A percentile compares a stretch with the other conserved stretches of the same genome.
These are phyloP conservation scores for Adansonia madagascariensis DNA, from an alignment of 441 rosid genomes.

Conservation along the genomic window DNA sequence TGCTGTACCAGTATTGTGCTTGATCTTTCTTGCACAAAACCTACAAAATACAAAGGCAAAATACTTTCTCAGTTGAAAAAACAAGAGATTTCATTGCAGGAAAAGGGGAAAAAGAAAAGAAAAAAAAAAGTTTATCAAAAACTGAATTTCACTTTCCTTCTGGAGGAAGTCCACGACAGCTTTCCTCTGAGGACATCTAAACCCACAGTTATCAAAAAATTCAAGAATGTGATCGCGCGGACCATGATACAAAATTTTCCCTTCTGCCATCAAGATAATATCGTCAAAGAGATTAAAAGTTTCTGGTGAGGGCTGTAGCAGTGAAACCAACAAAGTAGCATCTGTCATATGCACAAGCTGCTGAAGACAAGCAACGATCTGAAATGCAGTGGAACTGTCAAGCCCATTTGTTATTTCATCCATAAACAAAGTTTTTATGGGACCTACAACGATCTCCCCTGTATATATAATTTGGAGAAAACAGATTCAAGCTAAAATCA, in stretches of 20 bases:
- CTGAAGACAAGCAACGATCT: slow-evolving; percentile 64
- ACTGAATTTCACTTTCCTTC: slow-evolving; percentile 43
- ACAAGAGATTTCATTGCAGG: not conserved
- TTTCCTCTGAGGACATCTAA: slow-evolving; percentile 66
- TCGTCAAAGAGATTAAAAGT: slow-evolving; percentile 70
- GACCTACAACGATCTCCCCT: slow-evolving; percentile 74
- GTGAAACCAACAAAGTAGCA: slow-evolving; percentile 58
- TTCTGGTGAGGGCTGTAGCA: slow-evolving; percentile 74
- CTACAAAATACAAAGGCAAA: slow-evolving; percentile 36
- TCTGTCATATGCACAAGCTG: slow-evolving; percentile 61
- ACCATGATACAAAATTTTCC: slow-evolving; percentile 62
- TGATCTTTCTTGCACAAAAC: slow-evolving; percentile 69
- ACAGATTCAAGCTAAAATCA: slow-evolving; percentile 48
- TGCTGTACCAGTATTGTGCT: slow-evolving; percentile 58
- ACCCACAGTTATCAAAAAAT: slow-evolving; percentile 67
- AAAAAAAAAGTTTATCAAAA: not conserved
- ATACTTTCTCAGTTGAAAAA: not conserved
- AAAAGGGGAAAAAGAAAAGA: not conserved
- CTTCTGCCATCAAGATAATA: slow-evolving; percentile 63
- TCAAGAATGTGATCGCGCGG: slow-evolving; percentile 44
- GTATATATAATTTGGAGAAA: slow-evolving; percentile 24
- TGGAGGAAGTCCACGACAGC: slow-evolving; percentile 70
- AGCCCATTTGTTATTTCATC: slow-evolving; percentile 75
- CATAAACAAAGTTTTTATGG: slow-evolving; percentile 64
- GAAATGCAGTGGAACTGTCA: slow-evolving; percentile 77